Base-by-base conservation (phyloP, 768 basidiomycete genomes). In the Agaricus subrufescens region DNA sequence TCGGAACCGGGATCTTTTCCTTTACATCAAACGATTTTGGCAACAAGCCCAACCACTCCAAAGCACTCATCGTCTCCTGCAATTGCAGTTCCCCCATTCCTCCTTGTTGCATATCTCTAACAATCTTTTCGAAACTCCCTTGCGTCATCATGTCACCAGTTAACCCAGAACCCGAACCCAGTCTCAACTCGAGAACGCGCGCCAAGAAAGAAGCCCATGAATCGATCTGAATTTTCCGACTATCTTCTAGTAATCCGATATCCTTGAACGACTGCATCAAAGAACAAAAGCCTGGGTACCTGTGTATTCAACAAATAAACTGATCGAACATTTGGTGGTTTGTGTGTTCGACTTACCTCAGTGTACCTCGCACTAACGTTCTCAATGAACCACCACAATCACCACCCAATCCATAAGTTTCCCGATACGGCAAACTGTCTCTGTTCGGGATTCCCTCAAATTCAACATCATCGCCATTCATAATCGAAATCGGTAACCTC, bases 381-480 rank as follows among this genome's bases (percentile, higher is more conserved):
- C 80, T 75, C 55, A 89, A 61, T 5, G 66, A 67, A 0, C 73
- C 63, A 4, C 58, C 14, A 19, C 14, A 30, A 62, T 58, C 14
- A 23, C 25, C 42, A 63, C 50, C 1, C 74, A 93, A 72, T 0
- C 76, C 73, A 67, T 97, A 97, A 2, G 80, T 78, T 4, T 75
- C 69, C 0, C 77, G 77, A 63, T 98, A 97, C 0, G 77, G 70
- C 6, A 94, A 63, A 61, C 89, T 91, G 65, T 95, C 81, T 29
- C 94, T 74, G 67, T 98, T 98, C 23, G 95, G 85, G 1, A 96
- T 69, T 0, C 94, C 94, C 63, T 98, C 94, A 14, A 96, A 70
- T 46, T 71, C 74, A 43, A 91, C 74, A 2, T 82, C 34, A 19
- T 46, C 74, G 2, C 82, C 34, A 12, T 46, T 9, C 49, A 50